Evolutionary conservation across 1,139 yeast species (phyloP), one percentile per base, ranked within the genome.

Genomic region (Meyerozyma elateridarum): DNA sequence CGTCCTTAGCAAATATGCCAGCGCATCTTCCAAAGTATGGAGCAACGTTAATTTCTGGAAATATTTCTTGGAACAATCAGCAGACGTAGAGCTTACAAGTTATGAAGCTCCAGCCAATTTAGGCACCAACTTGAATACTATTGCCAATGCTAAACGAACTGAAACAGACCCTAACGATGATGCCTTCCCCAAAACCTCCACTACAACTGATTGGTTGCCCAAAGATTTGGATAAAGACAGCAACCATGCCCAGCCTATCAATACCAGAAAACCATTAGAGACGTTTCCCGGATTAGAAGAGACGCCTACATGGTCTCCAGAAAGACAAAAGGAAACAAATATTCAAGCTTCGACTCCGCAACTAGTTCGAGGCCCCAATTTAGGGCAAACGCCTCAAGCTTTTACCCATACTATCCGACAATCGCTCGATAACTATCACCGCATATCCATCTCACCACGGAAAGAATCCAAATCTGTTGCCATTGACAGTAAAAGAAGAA

Each of bases 41-140:
- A 54, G 61, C 14, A 73, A 76, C 37, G 76, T 76, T 2, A 71
- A 71, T 33, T 82, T 82, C 49, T 82, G 93, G 87, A 84, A 83
- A 51, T 71, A 70, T 30, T 82, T 84, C 51, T 69, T 83, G 44
- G 93, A 84, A 48, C 76, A 79, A 36, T 77, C 87, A 20, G 89
- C 91, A 3, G 77, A 80, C 48, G 87, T 78, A 16, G 76, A 76
- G 40, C 54, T 80, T 20, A 61, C 71, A 15, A 76, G 79, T 24
- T 75, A 72, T 44, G 82, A 76, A 42, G 82, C 75, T 30, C 70
- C 72, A 4, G 51, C 54, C 6, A 42, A 46, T 22, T 36, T 49
- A 8, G 39, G 31, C 18, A 44, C 48, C 9, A 46, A 45, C 18
- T 41, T 43, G n/a, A 45, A 46, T 25, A 45, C 51, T 7, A 35